Evolutionary conservation across 2,329 filamentous ascomycete species (phyloP).

Genomic region (Mollisia scopiformis): DNA sequence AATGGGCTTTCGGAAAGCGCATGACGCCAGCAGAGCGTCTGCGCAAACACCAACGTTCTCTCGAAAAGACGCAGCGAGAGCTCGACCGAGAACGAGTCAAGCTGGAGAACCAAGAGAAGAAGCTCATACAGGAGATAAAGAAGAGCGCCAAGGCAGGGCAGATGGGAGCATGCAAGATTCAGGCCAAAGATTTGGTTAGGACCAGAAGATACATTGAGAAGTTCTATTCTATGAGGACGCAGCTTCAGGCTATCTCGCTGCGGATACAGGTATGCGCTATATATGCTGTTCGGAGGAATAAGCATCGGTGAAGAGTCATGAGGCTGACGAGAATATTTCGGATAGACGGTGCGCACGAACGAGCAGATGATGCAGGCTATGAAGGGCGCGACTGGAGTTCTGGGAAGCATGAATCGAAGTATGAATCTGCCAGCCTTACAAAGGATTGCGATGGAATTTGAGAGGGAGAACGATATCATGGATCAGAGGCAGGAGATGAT

Average conservation of each 20-base stretch:
- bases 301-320: background rate
- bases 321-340: background rate
- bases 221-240: conserved; percentile 97
- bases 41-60: conserved; percentile 91
- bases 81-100: conserved; percentile 94
- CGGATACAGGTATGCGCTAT: conserved; percentile 76
- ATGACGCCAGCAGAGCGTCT: conserved; percentile 94
- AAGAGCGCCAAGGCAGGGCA: conserved; percentile 98
- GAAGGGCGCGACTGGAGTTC: conserved; percentile 92
- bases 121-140: conserved; percentile 93
- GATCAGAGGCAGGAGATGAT: conserved; percentile 99
- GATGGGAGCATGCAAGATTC: conserved; percentile 98
- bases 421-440: conserved; percentile 97
- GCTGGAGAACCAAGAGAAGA: conserved; percentile 98
- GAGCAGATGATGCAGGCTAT: conserved; percentile 99
- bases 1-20: conserved; percentile 99
- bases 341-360: conserved; percentile 91
- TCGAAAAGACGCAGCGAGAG: conserved; percentile 97
- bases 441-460: conserved; percentile 98
- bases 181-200: conserved; percentile 94
- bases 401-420: conserved; percentile 95
- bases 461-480: conserved; percentile 99
- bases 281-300: background rate
- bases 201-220: conserved; percentile 96
- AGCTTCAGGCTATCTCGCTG: conserved; percentile 92